Conservation (phyloP, 345 rosid species). For the Salix suchowensis region DNA sequence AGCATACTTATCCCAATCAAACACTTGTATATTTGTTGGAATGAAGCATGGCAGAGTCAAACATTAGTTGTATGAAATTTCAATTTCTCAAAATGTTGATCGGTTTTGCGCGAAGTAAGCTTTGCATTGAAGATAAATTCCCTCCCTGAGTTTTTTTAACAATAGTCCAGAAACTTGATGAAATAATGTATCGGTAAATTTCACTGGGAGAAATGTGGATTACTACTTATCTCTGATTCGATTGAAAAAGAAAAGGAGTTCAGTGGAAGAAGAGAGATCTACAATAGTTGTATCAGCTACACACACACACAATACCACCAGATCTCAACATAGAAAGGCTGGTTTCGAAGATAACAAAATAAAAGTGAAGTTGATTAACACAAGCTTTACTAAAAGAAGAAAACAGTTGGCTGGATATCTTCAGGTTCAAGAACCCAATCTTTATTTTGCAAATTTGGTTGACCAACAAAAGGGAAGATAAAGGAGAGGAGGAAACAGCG, state of each 20-base stretch:
- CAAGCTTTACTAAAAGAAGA: background rate
- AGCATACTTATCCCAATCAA: background rate
- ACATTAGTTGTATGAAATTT: background rate
- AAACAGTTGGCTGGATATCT: background rate
- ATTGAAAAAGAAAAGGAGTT: background rate
- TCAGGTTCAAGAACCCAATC: background rate
- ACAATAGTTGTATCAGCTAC: background rate
- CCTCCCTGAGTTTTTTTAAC: background rate
- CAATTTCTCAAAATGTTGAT: background rate
- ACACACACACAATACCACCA: background rate
- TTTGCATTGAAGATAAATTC: background rate
- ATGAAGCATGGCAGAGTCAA: background rate
- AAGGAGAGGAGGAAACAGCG: background rate
- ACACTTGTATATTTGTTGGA: background rate
- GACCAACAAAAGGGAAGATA: background rate
- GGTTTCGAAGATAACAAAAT: background rate
- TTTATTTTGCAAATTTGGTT: background rate
- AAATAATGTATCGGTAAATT: background rate
- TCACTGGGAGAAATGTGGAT: background rate
- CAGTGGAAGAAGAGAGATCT: background rate
- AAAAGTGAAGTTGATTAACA: background rate
- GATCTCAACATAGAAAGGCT: background rate
- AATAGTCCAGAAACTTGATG: background rate
- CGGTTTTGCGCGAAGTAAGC: background rate
- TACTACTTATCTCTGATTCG: background rate